phyloP scores from a whole-genome alignment of 2,329 filamentous ascomycete species.

The Fulvia fulva region DNA sequence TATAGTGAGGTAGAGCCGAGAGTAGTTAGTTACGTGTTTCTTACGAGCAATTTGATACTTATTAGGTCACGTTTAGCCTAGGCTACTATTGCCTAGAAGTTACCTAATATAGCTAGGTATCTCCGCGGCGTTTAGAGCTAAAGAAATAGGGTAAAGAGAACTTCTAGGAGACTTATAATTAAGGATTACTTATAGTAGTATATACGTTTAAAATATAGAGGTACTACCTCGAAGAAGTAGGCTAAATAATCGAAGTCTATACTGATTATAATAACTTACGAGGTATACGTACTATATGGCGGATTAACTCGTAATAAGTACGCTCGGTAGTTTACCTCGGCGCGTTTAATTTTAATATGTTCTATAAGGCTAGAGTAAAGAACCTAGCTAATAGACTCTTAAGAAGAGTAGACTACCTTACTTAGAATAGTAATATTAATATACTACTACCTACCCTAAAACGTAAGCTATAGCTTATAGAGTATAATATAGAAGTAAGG shows the following conservation, averaged over 20 bases:
- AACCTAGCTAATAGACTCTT: conserved; percentile 10
- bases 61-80: too few relatives aligned
- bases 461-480: conserved; percentile 4
- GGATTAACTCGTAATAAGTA: conserved; percentile 6
- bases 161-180: conserved; percentile 8
- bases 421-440: not conserved
- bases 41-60: too few relatives aligned
- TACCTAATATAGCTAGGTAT: too few relatives aligned
- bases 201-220: conserved; percentile 7
- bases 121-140: too few relatives aligned
- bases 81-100: too few relatives aligned
- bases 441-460: conserved; percentile 8
- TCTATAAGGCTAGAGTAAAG: conserved; percentile 2
- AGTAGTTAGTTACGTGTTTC: too few relatives aligned
- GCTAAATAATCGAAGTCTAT: conserved; percentile 5
- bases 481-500: too few relatives aligned
- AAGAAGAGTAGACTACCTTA: conserved; percentile 6
- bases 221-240: conserved; percentile 5
- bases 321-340: conserved; percentile 6
- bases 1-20: too few relatives aligned
- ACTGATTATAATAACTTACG: conserved; percentile 12
- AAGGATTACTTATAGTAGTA: conserved; percentile 10
- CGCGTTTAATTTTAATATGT: conserved; percentile 12
- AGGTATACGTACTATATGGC: conserved; percentile 3
- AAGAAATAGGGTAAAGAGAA: too few relatives aligned